phyloP scores from a whole-genome alignment of 2,329 filamentous ascomycete genomes.

The Colletotrichum orchidophilum region DNA sequence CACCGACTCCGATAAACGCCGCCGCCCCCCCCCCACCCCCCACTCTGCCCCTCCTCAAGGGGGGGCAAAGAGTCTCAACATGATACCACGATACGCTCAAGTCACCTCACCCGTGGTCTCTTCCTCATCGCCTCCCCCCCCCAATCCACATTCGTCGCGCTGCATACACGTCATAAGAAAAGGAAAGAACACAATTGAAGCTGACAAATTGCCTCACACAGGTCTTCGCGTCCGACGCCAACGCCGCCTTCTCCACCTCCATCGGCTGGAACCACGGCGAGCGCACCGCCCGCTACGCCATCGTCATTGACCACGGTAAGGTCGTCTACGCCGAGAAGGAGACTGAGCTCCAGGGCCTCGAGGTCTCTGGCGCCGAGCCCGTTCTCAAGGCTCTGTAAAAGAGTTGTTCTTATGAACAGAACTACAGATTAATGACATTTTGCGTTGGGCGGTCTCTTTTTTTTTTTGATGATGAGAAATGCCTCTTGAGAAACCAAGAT shows the following conservation, averaged over 20 bases:
- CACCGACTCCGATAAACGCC: conserved; percentile 28
- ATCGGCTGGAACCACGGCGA: conserved; percentile 82
- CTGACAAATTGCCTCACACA: conserved; percentile 38
- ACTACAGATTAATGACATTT: neutral
- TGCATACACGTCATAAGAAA: neutral
- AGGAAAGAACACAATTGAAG: too few relatives aligned
- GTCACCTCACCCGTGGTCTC: neutral
- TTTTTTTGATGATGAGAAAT: neutral
- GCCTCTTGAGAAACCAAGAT: neutral
- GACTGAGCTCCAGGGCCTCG: conserved; percentile 56
- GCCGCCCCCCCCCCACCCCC: conserved; percentile 3
- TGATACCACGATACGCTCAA: conserved; percentile 3
- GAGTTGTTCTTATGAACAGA: neutral
- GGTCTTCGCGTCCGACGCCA: conserved; percentile 80
- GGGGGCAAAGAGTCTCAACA: neutral
- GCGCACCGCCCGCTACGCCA: conserved; percentile 80
- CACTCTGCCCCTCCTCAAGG: conserved; percentile 22
- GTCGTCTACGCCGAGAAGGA: conserved; percentile 84
- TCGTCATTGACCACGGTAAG: conserved; percentile 86
- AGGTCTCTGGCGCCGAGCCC: conserved; percentile 61
- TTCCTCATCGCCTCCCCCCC: neutral
- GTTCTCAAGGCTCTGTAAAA: conserved; percentile 62
- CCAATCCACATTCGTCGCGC: neutral
- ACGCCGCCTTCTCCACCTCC: conserved; percentile 77
- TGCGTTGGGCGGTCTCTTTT: neutral